phyloP scores from a whole-genome alignment of 257 asterid species.

The Euphrasia confusa region DNA sequence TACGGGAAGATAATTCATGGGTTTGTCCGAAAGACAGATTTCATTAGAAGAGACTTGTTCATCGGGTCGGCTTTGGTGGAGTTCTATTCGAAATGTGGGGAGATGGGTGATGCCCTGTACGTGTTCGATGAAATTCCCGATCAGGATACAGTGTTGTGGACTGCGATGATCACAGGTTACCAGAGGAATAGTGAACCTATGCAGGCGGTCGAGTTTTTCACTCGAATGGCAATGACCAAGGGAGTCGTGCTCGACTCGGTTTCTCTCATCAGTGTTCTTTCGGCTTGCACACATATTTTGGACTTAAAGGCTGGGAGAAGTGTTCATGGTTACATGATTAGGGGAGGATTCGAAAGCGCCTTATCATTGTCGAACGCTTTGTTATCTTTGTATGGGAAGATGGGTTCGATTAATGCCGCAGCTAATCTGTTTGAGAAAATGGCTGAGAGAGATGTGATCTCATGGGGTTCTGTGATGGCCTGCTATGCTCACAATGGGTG shows the following conservation, averaged over 20 bases:
- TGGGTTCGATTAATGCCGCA: conserved; percentile 37
- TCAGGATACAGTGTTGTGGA: conserved; percentile 73
- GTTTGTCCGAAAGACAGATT: conserved; percentile 40
- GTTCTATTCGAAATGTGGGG: conserved; percentile 64
- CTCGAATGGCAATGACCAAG: conserved; percentile 31
- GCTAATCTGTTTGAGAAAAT: conserved; percentile 46
- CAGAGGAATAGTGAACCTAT: conserved; percentile 44
- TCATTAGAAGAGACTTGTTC: conserved; percentile 39
- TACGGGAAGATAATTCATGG: conserved; percentile 60
- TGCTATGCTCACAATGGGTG: conserved; percentile 67
- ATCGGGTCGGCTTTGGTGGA: conserved; percentile 61
- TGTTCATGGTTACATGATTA: conserved; percentile 53
- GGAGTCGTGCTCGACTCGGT: conserved; percentile 37
- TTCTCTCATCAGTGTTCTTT: conserved; percentile 50
- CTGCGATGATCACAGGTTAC: conserved; percentile 56
- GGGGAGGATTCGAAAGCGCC: conserved; percentile 30
- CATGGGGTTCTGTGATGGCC: conserved; percentile 75
- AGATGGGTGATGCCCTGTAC: conserved; percentile 42
- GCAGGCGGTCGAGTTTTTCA: conserved; percentile 41
- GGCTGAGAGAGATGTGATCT: conserved; percentile 60
- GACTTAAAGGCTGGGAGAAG: conserved; percentile 51
- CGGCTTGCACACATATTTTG: conserved; percentile 57
- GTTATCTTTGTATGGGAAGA: conserved; percentile 55
- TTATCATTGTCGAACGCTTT: conserved; percentile 49
- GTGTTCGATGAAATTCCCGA: conserved; percentile 55